Percentiles rank a stretch among this genome's conserved stretches.
phyloP scores from a whole-genome alignment of 352 stramenopile genomes.

The Pythium biforme region DNA sequence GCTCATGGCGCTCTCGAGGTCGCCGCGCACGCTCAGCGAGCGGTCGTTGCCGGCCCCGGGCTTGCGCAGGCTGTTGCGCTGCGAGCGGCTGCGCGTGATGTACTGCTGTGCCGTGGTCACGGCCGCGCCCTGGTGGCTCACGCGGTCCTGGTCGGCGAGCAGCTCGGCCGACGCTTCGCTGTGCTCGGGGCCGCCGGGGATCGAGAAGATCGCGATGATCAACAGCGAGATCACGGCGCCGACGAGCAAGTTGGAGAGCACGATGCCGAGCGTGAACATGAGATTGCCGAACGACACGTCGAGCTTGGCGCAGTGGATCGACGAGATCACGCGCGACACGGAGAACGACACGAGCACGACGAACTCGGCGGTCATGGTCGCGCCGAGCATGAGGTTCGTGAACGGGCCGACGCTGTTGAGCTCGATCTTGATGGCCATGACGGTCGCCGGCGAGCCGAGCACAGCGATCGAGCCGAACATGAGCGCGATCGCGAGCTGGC shows the following conservation, averaged over 20 bases:
- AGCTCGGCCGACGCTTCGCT: conserved; percentile 24
- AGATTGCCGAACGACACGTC: conserved; percentile 50
- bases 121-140: conserved; percentile 21
- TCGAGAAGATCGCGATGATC: conserved; percentile 62
- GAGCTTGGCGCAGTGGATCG: conserved; percentile 59
- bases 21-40: conserved; percentile 5
- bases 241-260: conserved; percentile 53
- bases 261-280: conserved; percentile 53
- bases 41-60: conserved; percentile 4
- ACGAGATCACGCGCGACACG: conserved; percentile 57
- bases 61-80: conserved; percentile 21
- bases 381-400: conserved; percentile 71
- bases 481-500: conserved; percentile 62
- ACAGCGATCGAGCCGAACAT: conserved; percentile 78
- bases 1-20: conserved; percentile 24
- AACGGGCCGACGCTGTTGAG: conserved; percentile 72
- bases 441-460: conserved; percentile 57
- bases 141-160: conserved; percentile 20
- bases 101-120: conserved; percentile 18
- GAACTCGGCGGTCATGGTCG: conserved; percentile 71
- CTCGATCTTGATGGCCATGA: conserved; percentile 81
- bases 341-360: conserved; percentile 73
- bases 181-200: conserved; percentile 43
- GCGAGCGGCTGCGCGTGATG: conserved; percentile 16
- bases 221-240: conserved; percentile 41